Conservation (phyloP, 2,329 filamentous ascomycete species). For the Botrytis pseudocinerea region DNA sequence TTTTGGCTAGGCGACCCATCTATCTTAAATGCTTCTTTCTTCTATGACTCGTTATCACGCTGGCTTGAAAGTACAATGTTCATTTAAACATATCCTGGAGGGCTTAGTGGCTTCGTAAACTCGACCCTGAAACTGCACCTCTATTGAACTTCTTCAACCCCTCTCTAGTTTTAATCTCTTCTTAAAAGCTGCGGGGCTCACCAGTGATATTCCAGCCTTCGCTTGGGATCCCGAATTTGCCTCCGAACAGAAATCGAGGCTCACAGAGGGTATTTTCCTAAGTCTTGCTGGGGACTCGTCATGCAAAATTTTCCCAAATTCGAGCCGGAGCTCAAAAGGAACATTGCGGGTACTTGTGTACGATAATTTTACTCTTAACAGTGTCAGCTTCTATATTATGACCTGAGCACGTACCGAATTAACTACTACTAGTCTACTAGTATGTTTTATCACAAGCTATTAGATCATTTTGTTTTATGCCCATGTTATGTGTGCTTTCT, state of each 20-base stretch:
- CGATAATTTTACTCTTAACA: neutral
- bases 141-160: neutral
- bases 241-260: neutral
- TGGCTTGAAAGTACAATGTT: neutral
- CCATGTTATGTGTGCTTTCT: no score
- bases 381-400: neutral
- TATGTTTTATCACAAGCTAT: neutral
- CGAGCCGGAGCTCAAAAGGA: neutral
- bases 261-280: neutral
- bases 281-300: neutral
- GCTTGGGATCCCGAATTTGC: neutral
- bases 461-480: neutral
- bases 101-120: neutral
- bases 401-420: neutral
- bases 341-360: neutral
- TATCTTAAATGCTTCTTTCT: neutral
- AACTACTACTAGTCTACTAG: neutral
- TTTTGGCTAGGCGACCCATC: slow-evolving; percentile 45
- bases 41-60: neutral
- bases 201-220: neutral
- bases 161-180: no score
- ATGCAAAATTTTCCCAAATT: neutral
- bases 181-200: neutral
- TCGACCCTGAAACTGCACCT: neutral
- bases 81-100: neutral